Percentiles rank a stretch among this genome's conserved stretches.
Conservation (phyloP, 2,329 filamentous ascomycete genomes). For the Claviceps sorghi region DNA sequence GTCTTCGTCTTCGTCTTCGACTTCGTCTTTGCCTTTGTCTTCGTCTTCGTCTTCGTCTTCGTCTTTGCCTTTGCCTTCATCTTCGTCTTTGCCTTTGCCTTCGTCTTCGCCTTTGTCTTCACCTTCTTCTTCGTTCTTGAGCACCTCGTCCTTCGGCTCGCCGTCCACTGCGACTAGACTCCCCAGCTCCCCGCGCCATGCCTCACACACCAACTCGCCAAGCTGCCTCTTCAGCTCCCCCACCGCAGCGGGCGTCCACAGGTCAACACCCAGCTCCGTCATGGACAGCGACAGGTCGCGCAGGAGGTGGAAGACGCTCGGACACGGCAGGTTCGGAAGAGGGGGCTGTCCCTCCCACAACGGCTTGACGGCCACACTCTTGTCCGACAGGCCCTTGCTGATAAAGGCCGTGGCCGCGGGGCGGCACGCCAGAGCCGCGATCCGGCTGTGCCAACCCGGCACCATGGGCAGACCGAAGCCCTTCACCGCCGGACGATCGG, state of each 20-base stretch:
- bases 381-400: slow-evolving; percentile 26
- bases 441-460: slow-evolving; percentile 45
- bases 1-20: background rate
- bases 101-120: background rate
- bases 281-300: slow-evolving; percentile 51
- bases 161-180: slow-evolving; percentile 8
- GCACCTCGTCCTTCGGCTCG: slow-evolving; percentile 5
- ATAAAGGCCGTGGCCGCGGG: slow-evolving; percentile 34
- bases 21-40: background rate
- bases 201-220: slow-evolving; percentile 31
- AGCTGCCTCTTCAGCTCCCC: slow-evolving; percentile 45
- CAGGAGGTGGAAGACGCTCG: slow-evolving; percentile 57
- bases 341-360: slow-evolving; percentile 71
- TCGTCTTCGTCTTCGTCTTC: background rate
- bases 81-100: background rate
- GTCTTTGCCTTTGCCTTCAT: background rate
- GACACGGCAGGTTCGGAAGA: slow-evolving; percentile 66
- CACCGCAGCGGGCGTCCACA: slow-evolving; percentile 66
- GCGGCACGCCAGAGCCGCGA: slow-evolving; percentile 40
- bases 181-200: slow-evolving; percentile 32
- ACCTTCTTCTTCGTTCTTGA: slow-evolving; percentile 3
- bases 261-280: slow-evolving; percentile 55
- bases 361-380: slow-evolving; percentile 42
- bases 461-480: slow-evolving; percentile 47
- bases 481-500: slow-evolving; percentile 33